These are phyloP conservation scores for Zymoseptoria pseudotritici DNA, from an alignment of 2,329 filamentous ascomycete genomes.

Conservation along the genomic window DNA sequence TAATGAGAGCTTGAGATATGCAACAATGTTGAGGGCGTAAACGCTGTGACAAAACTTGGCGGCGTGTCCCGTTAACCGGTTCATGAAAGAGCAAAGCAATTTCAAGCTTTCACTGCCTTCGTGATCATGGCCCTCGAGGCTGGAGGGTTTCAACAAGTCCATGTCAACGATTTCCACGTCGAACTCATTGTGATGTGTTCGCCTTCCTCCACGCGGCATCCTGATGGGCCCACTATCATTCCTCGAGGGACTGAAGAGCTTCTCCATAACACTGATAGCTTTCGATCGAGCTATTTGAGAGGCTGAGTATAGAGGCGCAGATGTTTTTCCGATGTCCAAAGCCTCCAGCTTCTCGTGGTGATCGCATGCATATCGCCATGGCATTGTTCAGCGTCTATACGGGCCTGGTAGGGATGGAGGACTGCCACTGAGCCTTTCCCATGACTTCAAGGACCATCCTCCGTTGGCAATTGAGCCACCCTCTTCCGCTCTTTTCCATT, in stretches of 20 bases:
- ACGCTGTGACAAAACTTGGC: too few relatives aligned
- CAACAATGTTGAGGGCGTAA: background rate
- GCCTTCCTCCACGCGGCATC: too few relatives aligned
- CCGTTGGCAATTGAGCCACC: background rate
- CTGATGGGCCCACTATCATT: too few relatives aligned
- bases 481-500: conserved; percentile 23
- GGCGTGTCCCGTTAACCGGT: background rate
- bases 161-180: background rate
- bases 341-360: conserved; percentile 50
- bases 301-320: conserved; percentile 31
- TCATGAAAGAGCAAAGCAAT: background rate
- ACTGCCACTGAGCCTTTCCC: conserved; percentile 1
- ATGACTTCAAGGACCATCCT: conserved; percentile 1
- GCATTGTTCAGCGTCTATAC: conserved; percentile 29
- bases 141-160: background rate
- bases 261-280: too few relatives aligned
- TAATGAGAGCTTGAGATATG: background rate
- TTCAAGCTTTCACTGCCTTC: background rate
- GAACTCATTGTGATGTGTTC: too few relatives aligned
- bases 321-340: conserved; percentile 33
- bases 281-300: background rate
- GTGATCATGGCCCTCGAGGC: background rate
- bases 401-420: background rate
- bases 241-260: too few relatives aligned
- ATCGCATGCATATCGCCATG: conserved; percentile 46